These are phyloP conservation scores for Toxicodendron radicans DNA, from an alignment of 345 rosid genomes.

Conservation along the genomic window DNA sequence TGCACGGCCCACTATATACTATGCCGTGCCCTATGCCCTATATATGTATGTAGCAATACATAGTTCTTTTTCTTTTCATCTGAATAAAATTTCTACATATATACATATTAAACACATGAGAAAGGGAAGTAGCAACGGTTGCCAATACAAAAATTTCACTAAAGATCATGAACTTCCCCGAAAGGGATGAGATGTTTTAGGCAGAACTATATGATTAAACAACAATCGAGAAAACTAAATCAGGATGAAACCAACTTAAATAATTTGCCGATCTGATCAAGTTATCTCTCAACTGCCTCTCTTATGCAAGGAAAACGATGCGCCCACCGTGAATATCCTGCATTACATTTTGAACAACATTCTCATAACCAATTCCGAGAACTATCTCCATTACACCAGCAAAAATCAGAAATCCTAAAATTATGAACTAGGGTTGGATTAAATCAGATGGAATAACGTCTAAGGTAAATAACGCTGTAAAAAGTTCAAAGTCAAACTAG, in stretches of 20 bases:
- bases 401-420: background rate
- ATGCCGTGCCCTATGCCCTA: too few species aligned
- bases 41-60: too few species aligned
- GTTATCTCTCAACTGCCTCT: slow-evolving; percentile 29
- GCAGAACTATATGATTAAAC: background rate
- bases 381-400: background rate
- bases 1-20: too few species aligned
- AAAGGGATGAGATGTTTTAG: too few species aligned
- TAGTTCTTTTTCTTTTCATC: background rate
- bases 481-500: background rate
- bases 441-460: background rate
- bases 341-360: slow-evolving; percentile 5
- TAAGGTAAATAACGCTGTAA: background rate
- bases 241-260: background rate
- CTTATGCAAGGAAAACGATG: slow-evolving; percentile 51
- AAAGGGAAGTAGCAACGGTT: background rate
- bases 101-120: background rate
- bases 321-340: slow-evolving; percentile 68
- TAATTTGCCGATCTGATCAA: background rate
- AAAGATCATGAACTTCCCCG: too few species aligned
- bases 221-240: background rate
- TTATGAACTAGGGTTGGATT: background rate
- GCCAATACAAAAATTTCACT: background rate
- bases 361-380: background rate
- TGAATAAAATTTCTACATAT: background rate